Conservation (phyloP, 1,139 yeast genomes). For the Nadsonia commutata region DNA sequence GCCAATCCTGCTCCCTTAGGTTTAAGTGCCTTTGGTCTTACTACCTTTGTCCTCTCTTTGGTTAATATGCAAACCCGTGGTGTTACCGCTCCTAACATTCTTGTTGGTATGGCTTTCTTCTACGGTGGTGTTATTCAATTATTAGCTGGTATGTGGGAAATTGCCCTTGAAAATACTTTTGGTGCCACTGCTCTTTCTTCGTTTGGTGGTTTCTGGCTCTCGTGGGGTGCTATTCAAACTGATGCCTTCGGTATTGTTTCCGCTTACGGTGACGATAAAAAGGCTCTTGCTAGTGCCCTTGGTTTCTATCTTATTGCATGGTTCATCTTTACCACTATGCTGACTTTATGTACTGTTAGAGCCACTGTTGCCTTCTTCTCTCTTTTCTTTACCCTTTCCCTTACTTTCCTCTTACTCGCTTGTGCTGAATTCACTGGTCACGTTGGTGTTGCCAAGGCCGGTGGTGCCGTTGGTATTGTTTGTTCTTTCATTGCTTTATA, state of each 20-base stretch:
- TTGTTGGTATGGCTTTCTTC: constrained; percentile 64
- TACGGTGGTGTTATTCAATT: constrained; percentile 75
- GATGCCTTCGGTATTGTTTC: constrained; percentile 58
- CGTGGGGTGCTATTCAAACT: constrained; percentile 56
- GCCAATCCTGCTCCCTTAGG: constrained; percentile 89
- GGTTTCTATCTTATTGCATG: constrained; percentile 69
- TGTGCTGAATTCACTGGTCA: constrained; percentile 39
- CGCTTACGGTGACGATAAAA: constrained; percentile 33
- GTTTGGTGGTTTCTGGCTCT: constrained; percentile 53
- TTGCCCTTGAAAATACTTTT: constrained; percentile 61
- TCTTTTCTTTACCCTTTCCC: constrained; percentile 46
- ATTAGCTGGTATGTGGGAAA: constrained; percentile 66
- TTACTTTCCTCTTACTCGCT: constrained; percentile 56
- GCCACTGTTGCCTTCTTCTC: constrained; percentile 67
- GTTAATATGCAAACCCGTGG: constrained; percentile 50
- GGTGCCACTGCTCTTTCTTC: constrained; percentile 57
- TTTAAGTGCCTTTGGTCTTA: constrained; percentile 66
- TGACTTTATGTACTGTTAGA: constrained; percentile 54
- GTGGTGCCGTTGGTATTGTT: constrained; percentile 67
- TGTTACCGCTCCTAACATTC: constrained; percentile 36
- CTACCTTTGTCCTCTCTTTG: constrained; percentile 68
- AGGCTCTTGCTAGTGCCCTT: constrained; percentile 38
- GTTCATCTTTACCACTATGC: constrained; percentile 62
- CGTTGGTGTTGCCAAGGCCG: constrained; percentile 41
- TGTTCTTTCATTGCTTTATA: constrained; percentile 78